phyloP scores from a whole-genome alignment of 768 basidiomycete species.

The Harrya chromipes region DNA sequence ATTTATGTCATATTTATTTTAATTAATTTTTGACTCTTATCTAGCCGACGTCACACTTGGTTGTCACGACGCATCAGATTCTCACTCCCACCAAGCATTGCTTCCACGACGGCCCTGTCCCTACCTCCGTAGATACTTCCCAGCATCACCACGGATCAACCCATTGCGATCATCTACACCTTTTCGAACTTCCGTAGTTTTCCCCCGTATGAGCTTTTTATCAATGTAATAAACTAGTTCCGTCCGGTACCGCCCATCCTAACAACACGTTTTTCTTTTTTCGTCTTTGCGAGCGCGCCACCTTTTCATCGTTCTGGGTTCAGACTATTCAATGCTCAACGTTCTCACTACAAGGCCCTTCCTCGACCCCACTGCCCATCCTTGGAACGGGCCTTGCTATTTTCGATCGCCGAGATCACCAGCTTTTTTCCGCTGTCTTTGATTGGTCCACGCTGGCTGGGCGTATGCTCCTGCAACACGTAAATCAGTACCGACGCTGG shows the following conservation, averaged over 20 bases:
- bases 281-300: not conserved
- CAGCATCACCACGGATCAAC: slow-evolving; percentile 5
- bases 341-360: slow-evolving; percentile 16
- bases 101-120: not conserved
- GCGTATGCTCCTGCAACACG: not conserved
- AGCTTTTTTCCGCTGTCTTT: slow-evolving; percentile 5
- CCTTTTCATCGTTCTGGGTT: slow-evolving; percentile 9
- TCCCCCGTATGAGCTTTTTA: not conserved
- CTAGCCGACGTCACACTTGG: slow-evolving; percentile 27
- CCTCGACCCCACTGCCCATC: slow-evolving; percentile 6
- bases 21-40: slow-evolving; percentile 17
- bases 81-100: slow-evolving; percentile 4
- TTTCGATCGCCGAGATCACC: slow-evolving; percentile 17
- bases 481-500: not conserved
- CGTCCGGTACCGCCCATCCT: slow-evolving; percentile 12
- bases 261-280: not conserved
- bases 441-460: slow-evolving; percentile 11
- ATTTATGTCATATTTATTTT: slow-evolving; percentile 6
- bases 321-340: not conserved
- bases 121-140: not conserved
- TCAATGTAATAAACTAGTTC: slow-evolving; percentile 9
- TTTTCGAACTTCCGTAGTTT: too few relatives aligned
- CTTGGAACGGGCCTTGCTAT: slow-evolving; percentile 6
- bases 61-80: slow-evolving; percentile 10
- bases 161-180: not conserved